Evolutionary conservation across 2,329 filamentous ascomycete genomes (phyloP).

Genomic region (Arthrocladium fulminans): DNA sequence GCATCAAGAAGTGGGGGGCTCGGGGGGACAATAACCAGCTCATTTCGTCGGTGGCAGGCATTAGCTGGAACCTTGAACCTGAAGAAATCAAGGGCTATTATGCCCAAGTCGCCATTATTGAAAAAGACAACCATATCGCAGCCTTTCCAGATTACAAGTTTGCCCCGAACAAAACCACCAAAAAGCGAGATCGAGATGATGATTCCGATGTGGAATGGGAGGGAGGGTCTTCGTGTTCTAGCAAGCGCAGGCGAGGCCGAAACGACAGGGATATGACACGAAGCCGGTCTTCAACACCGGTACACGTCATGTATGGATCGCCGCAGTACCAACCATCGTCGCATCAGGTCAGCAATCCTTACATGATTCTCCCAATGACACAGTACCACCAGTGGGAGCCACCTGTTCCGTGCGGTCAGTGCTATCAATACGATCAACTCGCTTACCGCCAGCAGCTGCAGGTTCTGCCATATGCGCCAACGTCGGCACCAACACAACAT

Average conservation of each 20-base stretch:
- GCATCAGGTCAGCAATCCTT: conserved; percentile 18
- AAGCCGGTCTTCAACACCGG: conserved; percentile 20
- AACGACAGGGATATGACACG: conserved; percentile 16
- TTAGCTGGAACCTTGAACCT: conserved; percentile 76
- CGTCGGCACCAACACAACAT: conserved; percentile 4
- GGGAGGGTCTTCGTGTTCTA: conserved; percentile 16
- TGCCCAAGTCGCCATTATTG: conserved; percentile 67
- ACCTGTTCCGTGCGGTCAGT: conserved; percentile 1
- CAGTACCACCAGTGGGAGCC: conserved; percentile 3
- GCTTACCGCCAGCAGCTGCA: neutral
- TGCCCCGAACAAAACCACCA: conserved; percentile 63
- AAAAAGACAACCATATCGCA: conserved; percentile 72
- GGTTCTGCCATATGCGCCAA: conserved; percentile 2
- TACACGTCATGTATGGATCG: conserved; percentile 14
- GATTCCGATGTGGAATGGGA: conserved; percentile 25
- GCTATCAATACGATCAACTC: neutral
- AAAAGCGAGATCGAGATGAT: conserved; percentile 37
- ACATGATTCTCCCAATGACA: neutral
- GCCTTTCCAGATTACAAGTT: conserved; percentile 94
- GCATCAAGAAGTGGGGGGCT: conserved; percentile 66
- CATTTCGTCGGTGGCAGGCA: conserved; percentile 77
- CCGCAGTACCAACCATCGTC: conserved; percentile 16
- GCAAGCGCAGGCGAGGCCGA: conserved; percentile 20
- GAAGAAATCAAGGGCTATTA: conserved; percentile 64
- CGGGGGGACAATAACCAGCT: conserved; percentile 87